Conservation (phyloP, 176 grass and related monocot genomes). For the Eleusine indica region DNA sequence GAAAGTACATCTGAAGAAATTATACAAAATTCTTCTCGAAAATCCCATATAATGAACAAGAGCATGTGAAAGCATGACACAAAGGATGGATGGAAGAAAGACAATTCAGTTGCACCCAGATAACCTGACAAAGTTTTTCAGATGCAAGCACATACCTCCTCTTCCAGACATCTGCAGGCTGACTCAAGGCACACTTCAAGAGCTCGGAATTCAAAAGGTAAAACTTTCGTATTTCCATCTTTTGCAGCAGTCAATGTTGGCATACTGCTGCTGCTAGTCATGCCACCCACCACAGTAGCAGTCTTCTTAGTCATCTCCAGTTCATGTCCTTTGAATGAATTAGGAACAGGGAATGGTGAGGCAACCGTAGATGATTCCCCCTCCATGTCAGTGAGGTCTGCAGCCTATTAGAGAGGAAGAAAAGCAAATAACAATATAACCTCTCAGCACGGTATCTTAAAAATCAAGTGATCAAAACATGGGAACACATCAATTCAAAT, state of each 20-base stretch:
- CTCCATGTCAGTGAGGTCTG: conserved; percentile 65
- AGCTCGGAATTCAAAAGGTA: conserved; percentile 92
- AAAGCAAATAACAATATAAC: conserved; percentile 27
- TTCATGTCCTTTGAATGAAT: conserved; percentile 46
- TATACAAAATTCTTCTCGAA: background rate
- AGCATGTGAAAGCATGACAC: conserved; percentile 17
- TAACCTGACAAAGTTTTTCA: conserved; percentile 19
- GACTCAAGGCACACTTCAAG: conserved; percentile 98
- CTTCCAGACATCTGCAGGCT: conserved; percentile 90
- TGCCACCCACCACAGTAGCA: conserved; percentile 38
- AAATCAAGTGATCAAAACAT: background rate
- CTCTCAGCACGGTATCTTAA: background rate
- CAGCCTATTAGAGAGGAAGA: conserved; percentile 29
- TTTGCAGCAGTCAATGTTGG: conserved; percentile 44
- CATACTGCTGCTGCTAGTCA: conserved; percentile 46
- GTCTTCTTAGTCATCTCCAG: conserved; percentile 58
- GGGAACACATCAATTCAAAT: background rate
- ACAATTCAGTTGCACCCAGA: conserved; percentile 25
- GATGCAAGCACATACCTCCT: conserved; percentile 63
- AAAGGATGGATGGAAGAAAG: background rate
- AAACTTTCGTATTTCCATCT: conserved; percentile 71
- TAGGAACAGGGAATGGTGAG: conserved; percentile 53
- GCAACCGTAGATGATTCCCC: conserved; percentile 54
- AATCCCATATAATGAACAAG: background rate
- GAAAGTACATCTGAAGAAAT: conserved; percentile 22